Conservation (phyloP, 2,329 filamentous ascomycete species). For the Colletotrichum musae region DNA sequence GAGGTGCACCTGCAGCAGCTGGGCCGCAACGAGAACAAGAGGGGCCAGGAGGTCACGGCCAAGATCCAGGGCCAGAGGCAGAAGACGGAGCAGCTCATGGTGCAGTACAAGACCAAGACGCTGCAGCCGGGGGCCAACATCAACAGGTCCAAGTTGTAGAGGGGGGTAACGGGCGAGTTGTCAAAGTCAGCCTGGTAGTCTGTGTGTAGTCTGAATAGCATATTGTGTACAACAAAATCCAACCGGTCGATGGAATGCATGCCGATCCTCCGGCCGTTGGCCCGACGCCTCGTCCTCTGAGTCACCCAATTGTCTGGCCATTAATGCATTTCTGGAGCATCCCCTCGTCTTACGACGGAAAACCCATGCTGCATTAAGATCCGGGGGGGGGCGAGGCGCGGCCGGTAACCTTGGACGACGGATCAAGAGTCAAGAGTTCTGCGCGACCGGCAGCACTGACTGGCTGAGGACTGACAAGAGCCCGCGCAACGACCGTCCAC, state of each 20-base stretch:
- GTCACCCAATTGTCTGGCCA: conserved; percentile 32
- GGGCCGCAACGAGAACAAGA: conserved; percentile 84
- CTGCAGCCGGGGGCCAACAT: conserved; percentile 68
- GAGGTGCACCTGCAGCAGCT: conserved; percentile 92
- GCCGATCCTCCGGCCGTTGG: conserved; percentile 23
- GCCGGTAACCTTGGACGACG: conserved; percentile 37
- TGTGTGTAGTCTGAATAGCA: conserved; percentile 13
- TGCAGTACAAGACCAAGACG: conserved; percentile 65
- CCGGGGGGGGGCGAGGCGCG: neutral
- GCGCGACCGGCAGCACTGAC: conserved; percentile 29
- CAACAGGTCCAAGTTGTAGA: conserved; percentile 62
- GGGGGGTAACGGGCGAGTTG: conserved; percentile 6
- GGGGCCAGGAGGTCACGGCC: conserved; percentile 71
- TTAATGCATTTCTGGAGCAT: neutral
- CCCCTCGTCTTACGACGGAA: neutral
- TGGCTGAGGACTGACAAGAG: conserved; percentile 4
- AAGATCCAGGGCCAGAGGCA: conserved; percentile 75
- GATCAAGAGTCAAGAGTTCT: neutral
- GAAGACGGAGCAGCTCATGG: conserved; percentile 76
- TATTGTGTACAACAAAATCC: conserved; percentile 20
- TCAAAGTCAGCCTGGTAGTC: conserved; percentile 5
- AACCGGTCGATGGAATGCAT: neutral
- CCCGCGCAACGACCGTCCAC: neutral
- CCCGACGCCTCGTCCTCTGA: conserved; percentile 36
- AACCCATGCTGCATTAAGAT: conserved; percentile 31